These are phyloP conservation scores for Strigomonas galati DNA, from an alignment of 208 protist species.

Conservation along the genomic window DNA sequence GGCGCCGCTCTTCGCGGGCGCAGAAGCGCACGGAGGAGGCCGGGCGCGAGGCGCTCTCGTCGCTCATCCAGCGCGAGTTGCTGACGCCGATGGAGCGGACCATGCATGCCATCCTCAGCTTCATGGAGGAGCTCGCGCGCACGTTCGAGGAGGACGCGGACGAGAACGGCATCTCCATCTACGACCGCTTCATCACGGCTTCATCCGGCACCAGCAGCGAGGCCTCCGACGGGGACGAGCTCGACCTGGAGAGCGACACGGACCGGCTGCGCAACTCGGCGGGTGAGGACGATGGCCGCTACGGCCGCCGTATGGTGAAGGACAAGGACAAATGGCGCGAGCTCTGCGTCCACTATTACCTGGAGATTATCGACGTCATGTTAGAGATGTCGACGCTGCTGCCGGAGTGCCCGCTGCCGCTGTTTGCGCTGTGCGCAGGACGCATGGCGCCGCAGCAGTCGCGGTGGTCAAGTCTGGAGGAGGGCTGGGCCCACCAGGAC, in stretches of 20 bases:
- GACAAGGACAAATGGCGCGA: constrained; percentile 35
- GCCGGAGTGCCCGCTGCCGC: constrained; percentile 25
- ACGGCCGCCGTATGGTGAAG: constrained; percentile 16
- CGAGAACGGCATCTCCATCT: not conserved
- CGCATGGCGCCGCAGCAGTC: not conserved
- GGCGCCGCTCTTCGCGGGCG: too few relatives aligned
- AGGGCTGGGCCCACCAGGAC: not conserved
- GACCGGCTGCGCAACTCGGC: not conserved
- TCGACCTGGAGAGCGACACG: constrained; percentile 5
- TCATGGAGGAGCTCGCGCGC: constrained; percentile 13
- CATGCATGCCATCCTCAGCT: not conserved
- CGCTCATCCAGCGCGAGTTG: not conserved
- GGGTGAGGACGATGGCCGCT: constrained; percentile 4
- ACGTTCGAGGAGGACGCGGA: not conserved
- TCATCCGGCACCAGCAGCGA: not conserved
- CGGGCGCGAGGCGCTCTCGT: not conserved
- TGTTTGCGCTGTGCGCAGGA: not conserved
- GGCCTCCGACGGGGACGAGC: not conserved
- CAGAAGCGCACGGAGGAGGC: not conserved
- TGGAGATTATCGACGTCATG: constrained; percentile 52
- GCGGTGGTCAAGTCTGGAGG: not conserved
- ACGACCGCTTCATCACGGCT: not conserved
- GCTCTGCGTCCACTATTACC: constrained; percentile 58
- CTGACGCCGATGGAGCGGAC: not conserved
- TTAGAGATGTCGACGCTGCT: constrained; percentile 34